phyloP scores from a whole-genome alignment of 2,329 filamentous ascomycete genomes.

The Fusarium anguioides region DNA sequence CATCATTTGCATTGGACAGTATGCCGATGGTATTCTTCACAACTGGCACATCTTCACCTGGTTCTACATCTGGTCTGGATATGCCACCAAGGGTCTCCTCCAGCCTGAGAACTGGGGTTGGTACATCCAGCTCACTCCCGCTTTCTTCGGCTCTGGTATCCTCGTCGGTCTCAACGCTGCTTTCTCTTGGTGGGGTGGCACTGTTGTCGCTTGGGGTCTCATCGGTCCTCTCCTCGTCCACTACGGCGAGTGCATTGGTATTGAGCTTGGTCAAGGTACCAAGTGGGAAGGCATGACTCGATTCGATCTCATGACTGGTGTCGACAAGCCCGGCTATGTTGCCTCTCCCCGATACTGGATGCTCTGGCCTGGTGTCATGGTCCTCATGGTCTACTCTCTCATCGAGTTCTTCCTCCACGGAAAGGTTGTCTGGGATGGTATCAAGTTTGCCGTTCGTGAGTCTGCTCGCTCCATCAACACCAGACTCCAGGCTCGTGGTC shows the following conservation, averaged over 20 bases:
- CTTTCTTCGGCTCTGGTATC: slow-evolving; percentile 69
- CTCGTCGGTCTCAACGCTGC: slow-evolving; percentile 65
- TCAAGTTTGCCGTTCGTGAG: slow-evolving; percentile 50
- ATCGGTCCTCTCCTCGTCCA: slow-evolving; percentile 60
- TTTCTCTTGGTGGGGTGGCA: slow-evolving; percentile 67
- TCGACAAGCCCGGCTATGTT: slow-evolving; percentile 44
- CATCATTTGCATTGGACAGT: slow-evolving; percentile 67
- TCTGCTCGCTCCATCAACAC: slow-evolving; percentile 47
- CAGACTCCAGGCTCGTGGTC: slow-evolving; percentile 47
- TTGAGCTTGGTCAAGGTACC: slow-evolving; percentile 41
- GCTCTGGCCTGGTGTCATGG: slow-evolving; percentile 58
- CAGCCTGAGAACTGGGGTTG: slow-evolving; percentile 71
- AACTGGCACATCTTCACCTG: slow-evolving; percentile 66
- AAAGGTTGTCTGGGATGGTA: slow-evolving; percentile 51
- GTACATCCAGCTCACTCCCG: slow-evolving; percentile 69
- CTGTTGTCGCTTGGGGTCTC: slow-evolving; percentile 65
- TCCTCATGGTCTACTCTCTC: slow-evolving; percentile 56
- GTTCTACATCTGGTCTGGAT: slow-evolving; percentile 66
- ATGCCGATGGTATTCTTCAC: slow-evolving; percentile 69
- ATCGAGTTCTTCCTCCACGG: slow-evolving; percentile 56
- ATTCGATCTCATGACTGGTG: slow-evolving; percentile 49
- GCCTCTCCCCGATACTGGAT: slow-evolving; percentile 57
- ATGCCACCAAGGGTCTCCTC: slow-evolving; percentile 60
- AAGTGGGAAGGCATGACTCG: slow-evolving; percentile 48
- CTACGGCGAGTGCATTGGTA: slow-evolving; percentile 64